Base-by-base conservation (phyloP, 2,329 filamentous ascomycete genomes). In the Neonectria punicea region DNA sequence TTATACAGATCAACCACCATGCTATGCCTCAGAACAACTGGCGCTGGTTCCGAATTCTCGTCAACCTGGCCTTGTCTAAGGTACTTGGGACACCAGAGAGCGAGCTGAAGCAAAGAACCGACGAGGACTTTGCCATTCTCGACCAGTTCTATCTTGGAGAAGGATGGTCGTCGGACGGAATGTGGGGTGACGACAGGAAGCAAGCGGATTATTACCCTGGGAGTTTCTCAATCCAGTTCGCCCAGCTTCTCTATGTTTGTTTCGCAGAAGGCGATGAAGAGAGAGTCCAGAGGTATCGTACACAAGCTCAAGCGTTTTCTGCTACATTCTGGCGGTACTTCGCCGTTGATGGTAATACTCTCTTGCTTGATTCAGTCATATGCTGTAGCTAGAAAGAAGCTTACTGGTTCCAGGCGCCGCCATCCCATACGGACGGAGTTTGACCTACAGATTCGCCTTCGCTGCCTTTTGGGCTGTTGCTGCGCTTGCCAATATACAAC, bases 141-240 rank as follows among this genome's bases (percentile, higher is more conserved):
- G 82, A 85, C 55, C 69, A 73, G 0, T 85, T 85, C 59, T 81
- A 83, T 57, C 66, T 82, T 0, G 71, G 69, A 0, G 77, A 83
- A 6, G 83, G 83, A 0, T 85, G 83, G 83, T 80, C 81, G 0
- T 78, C 77, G 4, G 84, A 86, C 65, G 83, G 84, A 0, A 51
- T 75, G 0, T 85, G 83, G 73, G 75, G 53, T 67, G 77, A 44
- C 41, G 73, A 74, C 8, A 20, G 58, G 16, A 63, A 65, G 43
- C 43, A 59, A 32, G 44, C 63, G 5, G 58, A 65, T 64, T 85
- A 85, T 70, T 86, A 86, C 61, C 85, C 83, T 0, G 83, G 83
- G 0, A 85, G 83, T 65, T 86, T 86, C 70, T 83, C 84, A 0
- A 83, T 86, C 30, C 84, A 86, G 60, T 85, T 84, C 53, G 80